A percentile compares a stretch with the other conserved stretches of the same genome.
phyloP scores from a whole-genome alignment of 2,329 filamentous ascomycete genomes.

The Cercospora sp. region DNA sequence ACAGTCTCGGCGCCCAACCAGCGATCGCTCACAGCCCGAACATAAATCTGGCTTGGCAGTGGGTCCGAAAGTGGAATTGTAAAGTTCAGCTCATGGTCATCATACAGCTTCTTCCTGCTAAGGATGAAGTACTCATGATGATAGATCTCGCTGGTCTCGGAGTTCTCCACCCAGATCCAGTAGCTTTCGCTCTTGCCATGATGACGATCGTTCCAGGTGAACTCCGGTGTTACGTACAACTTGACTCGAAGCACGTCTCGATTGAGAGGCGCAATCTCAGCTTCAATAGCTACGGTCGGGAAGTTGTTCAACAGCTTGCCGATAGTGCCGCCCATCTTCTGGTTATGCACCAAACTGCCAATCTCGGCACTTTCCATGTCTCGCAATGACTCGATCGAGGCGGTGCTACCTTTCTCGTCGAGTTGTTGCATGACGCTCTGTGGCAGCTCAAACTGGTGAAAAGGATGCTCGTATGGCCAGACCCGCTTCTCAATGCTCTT shows the following conservation, averaged over 20 bases:
- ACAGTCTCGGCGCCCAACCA: conserved; percentile 98
- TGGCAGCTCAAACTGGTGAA: conserved; percentile 91
- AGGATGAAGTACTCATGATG: conserved; percentile 97
- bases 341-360: conserved; percentile 86
- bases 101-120: conserved; percentile 82
- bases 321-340: conserved; percentile 80
- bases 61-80: conserved; percentile 95
- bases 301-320: conserved; percentile 83
- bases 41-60: conserved; percentile 91
- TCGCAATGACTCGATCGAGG: conserved; percentile 77
- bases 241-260: conserved; percentile 91
- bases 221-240: conserved; percentile 82
- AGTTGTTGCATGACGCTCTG: conserved; percentile 80
- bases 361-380: conserved; percentile 95
- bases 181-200: conserved; percentile 95
- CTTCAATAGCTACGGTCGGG: conserved; percentile 85
- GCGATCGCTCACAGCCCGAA: conserved; percentile 88
- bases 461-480: conserved; percentile 92
- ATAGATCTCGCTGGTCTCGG: conserved; percentile 94
- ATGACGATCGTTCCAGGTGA: conserved; percentile 89
- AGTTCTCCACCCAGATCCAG: conserved; percentile 99
- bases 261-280: conserved; percentile 93
- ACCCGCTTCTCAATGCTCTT: conserved; percentile 97
- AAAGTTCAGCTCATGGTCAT: conserved; percentile 97
- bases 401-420: conserved; percentile 71